Conservation (phyloP, 208 protist genomes). For the Trypanosomatidae sp. region DNA sequence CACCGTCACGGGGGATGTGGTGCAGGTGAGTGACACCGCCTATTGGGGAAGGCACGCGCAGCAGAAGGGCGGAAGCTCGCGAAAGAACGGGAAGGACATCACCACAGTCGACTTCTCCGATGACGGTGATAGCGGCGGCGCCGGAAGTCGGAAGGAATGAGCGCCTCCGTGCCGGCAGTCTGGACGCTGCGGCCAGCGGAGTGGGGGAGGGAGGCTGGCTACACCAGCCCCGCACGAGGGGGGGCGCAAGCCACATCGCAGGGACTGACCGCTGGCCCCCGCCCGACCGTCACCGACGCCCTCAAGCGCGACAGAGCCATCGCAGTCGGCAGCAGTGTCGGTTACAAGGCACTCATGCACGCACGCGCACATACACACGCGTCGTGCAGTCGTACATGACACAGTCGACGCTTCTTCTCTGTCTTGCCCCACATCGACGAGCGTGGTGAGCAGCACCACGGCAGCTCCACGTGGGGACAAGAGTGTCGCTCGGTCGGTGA, state of each 20-base stretch:
- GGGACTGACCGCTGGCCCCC: neutral
- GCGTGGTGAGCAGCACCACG: neutral
- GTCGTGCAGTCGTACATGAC: neutral
- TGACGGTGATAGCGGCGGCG: slow-evolving; percentile 8
- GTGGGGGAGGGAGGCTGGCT: neutral
- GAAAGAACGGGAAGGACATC: slow-evolving; percentile 2
- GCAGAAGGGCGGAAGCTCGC: slow-evolving; percentile 6
- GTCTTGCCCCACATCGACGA: neutral
- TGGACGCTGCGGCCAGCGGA: neutral
- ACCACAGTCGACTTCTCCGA: neutral
- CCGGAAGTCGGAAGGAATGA: neutral
- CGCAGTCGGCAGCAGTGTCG: neutral
- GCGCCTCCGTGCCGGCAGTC: neutral
- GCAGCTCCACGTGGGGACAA: neutral
- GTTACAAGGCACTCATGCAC: neutral
- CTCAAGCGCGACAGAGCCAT: neutral
- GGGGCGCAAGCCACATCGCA: neutral
- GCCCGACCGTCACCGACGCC: neutral
- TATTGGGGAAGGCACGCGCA: slow-evolving; percentile 10
- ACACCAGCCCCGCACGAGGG: neutral
- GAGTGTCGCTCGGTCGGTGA: neutral
- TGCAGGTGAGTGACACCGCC: slow-evolving; percentile 48
- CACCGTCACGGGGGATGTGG: slow-evolving; percentile 89
- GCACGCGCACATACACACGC: neutral
- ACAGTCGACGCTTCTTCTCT: slow-evolving; percentile 2